phyloP scores from a whole-genome alignment of 73 alveolate genomes.

The Breviolum minutum region DNA sequence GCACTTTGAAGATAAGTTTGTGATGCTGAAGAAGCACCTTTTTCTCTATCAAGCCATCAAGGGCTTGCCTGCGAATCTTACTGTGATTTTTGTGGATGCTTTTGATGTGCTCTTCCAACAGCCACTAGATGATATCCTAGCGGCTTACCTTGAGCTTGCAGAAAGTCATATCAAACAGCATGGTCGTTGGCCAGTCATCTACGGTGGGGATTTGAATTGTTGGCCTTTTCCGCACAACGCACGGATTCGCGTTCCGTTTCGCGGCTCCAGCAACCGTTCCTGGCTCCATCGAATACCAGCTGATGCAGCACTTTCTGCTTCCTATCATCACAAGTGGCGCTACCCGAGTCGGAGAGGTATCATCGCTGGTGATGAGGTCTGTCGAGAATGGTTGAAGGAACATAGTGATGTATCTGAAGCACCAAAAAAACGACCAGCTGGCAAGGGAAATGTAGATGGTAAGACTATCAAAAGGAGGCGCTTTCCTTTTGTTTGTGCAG shows the following conservation, averaged over 20 bases:
- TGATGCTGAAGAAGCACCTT: constrained; percentile 78
- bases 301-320: constrained; percentile 28
- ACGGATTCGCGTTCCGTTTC: constrained; percentile 16
- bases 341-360: background rate
- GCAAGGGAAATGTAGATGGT: background rate
- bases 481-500: constrained; percentile 3
- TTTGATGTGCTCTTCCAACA: constrained; percentile 70
- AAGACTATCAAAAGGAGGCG: background rate
- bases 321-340: constrained; percentile 3
- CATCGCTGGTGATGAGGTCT: constrained; percentile 4
- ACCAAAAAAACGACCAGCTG: background rate
- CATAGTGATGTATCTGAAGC: constrained; percentile 20
- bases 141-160: background rate
- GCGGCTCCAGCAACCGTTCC: constrained; percentile 9
- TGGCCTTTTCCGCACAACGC: constrained; percentile 83
- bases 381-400: constrained; percentile 5
- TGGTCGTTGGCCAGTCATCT: constrained; percentile 63
- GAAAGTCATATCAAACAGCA: background rate
- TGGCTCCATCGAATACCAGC: constrained; percentile 51
- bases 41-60: constrained; percentile 21
- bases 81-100: constrained; percentile 65
- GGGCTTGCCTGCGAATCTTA: constrained; percentile 3
- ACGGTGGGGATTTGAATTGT: constrained; percentile 73
- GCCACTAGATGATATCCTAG: constrained; percentile 4
- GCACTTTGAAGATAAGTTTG: background rate